Conservation (phyloP, 106 monocot species). For the Acanthochlamys bracteata region DNA sequence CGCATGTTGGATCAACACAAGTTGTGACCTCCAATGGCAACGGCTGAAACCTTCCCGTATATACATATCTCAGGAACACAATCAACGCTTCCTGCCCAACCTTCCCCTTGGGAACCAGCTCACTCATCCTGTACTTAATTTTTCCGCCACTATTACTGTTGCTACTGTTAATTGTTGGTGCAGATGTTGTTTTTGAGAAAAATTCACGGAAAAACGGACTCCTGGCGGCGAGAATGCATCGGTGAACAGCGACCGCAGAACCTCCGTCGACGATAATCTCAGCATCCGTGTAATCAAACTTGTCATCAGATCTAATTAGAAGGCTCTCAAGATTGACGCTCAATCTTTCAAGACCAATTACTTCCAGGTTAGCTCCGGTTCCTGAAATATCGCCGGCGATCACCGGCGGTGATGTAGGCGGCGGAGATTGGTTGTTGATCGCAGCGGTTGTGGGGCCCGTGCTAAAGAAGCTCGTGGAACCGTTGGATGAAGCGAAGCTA, state of each 20-base stretch:
- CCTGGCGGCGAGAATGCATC: constrained; percentile 45
- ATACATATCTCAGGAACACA: constrained; percentile 63
- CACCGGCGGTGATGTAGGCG: not conserved
- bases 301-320: constrained; percentile 32
- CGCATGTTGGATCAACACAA: constrained; percentile 60
- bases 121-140: constrained; percentile 38
- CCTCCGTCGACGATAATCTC: constrained; percentile 51
- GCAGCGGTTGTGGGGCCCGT: not conserved
- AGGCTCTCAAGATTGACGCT: constrained; percentile 73
- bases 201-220: constrained; percentile 36
- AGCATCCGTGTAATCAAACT: constrained; percentile 82
- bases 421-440: constrained; percentile 2
- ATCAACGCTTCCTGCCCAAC: constrained; percentile 78
- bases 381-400: not conserved
- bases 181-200: constrained; percentile 13
- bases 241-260: constrained; percentile 55
- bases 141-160: constrained; percentile 16
- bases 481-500: constrained; percentile 47
- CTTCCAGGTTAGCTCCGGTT: constrained; percentile 29
- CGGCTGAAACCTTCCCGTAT: constrained; percentile 74
- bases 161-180: not conserved
- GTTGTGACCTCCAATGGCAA: constrained; percentile 44
- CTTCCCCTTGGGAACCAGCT: constrained; percentile 39
- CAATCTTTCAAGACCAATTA: constrained; percentile 48
- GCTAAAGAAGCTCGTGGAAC: constrained; percentile 39